Percentiles rank a stretch among this genome's conserved stretches.
Conservation (phyloP, 2,329 filamentous ascomycete genomes). For the Teratosphaeria pseudoeucalypti region DNA sequence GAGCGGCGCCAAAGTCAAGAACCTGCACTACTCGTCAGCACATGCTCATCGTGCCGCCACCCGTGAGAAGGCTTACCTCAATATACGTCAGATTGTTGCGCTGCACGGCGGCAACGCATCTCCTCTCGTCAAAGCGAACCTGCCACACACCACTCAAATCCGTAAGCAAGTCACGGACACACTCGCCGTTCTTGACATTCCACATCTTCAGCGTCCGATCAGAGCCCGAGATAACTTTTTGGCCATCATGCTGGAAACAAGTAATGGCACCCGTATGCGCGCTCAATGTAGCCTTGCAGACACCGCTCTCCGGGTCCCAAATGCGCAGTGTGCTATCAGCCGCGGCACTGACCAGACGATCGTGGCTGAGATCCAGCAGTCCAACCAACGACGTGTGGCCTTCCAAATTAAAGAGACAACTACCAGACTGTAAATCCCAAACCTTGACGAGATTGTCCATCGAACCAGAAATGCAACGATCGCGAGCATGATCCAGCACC, state of each 20-base stretch:
- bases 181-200: conserved; percentile 87
- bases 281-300: conserved; percentile 79
- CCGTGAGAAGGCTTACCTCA: conserved; percentile 54
- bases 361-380: conserved; percentile 76
- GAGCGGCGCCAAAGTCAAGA: conserved; percentile 88
- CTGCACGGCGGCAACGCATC: conserved; percentile 94
- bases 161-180: conserved; percentile 82
- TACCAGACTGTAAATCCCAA: conserved; percentile 83
- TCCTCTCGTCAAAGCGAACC: conserved; percentile 89
- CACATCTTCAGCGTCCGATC: conserved; percentile 98
- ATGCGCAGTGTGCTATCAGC: conserved; percentile 92
- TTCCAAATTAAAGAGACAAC: conserved; percentile 79
- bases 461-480: conserved; percentile 91
- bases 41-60: neutral
- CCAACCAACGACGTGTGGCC: conserved; percentile 89
- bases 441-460: conserved; percentile 99
- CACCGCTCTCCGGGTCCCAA: conserved; percentile 89
- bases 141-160: conserved; percentile 98
- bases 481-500: conserved; percentile 80
- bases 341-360: conserved; percentile 85
- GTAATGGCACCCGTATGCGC: conserved; percentile 96
- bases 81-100: conserved; percentile 87
- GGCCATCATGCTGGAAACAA: conserved; percentile 94
- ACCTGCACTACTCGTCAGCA: conserved; percentile 48
- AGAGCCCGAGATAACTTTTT: conserved; percentile 92